Evolutionary conservation across 257 asterid species (phyloP).

Genomic region (Solanum corneliomulleri): DNA sequence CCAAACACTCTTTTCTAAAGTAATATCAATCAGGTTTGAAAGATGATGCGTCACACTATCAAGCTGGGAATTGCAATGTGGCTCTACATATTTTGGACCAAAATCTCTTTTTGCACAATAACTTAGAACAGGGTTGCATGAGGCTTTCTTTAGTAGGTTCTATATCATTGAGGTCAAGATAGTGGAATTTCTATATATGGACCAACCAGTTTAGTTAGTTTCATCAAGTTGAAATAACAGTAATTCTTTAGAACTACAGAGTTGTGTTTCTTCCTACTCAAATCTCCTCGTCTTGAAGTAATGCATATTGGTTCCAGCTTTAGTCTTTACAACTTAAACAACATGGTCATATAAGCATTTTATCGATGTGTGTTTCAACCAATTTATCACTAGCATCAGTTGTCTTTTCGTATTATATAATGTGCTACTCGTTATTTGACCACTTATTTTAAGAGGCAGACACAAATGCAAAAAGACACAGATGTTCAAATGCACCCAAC

Average conservation of each 20-base stretch:
- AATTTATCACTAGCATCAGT: background rate
- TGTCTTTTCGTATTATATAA: background rate
- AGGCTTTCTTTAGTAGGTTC: background rate
- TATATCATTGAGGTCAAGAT: background rate
- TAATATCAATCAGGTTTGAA: background rate
- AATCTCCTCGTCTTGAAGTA: background rate
- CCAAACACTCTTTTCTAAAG: background rate
- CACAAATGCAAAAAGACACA: slow-evolving; percentile 24
- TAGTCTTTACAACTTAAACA: background rate
- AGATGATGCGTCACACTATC: background rate
- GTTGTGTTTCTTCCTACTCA: background rate
- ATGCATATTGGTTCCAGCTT: background rate
- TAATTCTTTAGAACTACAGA: background rate
- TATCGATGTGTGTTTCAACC: background rate
- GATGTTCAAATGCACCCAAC: slow-evolving; percentile 6
- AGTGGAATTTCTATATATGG: background rate
- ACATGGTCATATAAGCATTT: background rate
- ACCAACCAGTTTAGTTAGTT: background rate
- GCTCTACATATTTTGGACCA: background rate
- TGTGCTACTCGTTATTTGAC: background rate
- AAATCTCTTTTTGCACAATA: background rate
- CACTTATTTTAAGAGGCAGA: slow-evolving; percentile 8
- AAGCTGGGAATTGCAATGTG: background rate
- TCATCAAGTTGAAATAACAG: background rate
- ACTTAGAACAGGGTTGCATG: background rate